phyloP scores from a whole-genome alignment of 2,329 filamentous ascomycete species.

The Trichoderma citrinoviride region DNA sequence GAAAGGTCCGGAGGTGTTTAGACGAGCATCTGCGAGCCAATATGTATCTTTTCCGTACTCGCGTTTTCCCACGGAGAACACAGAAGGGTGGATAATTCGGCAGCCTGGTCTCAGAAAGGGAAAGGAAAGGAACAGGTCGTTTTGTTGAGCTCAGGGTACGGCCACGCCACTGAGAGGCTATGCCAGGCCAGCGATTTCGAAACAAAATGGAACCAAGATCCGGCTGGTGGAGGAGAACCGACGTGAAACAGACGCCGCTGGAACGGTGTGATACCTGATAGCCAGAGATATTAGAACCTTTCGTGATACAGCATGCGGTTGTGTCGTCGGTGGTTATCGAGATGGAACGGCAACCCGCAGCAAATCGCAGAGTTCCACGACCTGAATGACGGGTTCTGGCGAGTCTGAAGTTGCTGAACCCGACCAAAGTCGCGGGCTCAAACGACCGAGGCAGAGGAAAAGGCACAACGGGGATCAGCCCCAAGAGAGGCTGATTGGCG shows the following conservation, averaged over 20 bases:
- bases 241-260: slow-evolving; percentile 50
- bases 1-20: background rate
- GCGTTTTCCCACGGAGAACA: background rate
- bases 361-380: slow-evolving; percentile 32
- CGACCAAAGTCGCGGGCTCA: slow-evolving; percentile 16
- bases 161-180: background rate
- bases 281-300: slow-evolving; percentile 44
- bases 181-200: slow-evolving; percentile 2
- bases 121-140: background rate
- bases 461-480: slow-evolving; percentile 28
- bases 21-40: background rate
- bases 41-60: background rate
- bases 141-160: background rate
- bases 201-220: slow-evolving; percentile 12
- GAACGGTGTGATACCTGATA: slow-evolving; percentile 47
- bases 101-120: background rate
- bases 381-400: slow-evolving; percentile 31
- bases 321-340: slow-evolving; percentile 45
- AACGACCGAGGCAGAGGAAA: slow-evolving; percentile 33
- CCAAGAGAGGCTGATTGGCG: slow-evolving; percentile 38
- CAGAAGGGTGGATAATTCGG: background rate
- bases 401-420: slow-evolving; percentile 26
- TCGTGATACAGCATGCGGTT: slow-evolving; percentile 51
- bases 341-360: slow-evolving; percentile 49
- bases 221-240: slow-evolving; percentile 30